phyloP scores from a whole-genome alignment of 2,329 filamentous ascomycete species.

The Trichoderma simmonsii region DNA sequence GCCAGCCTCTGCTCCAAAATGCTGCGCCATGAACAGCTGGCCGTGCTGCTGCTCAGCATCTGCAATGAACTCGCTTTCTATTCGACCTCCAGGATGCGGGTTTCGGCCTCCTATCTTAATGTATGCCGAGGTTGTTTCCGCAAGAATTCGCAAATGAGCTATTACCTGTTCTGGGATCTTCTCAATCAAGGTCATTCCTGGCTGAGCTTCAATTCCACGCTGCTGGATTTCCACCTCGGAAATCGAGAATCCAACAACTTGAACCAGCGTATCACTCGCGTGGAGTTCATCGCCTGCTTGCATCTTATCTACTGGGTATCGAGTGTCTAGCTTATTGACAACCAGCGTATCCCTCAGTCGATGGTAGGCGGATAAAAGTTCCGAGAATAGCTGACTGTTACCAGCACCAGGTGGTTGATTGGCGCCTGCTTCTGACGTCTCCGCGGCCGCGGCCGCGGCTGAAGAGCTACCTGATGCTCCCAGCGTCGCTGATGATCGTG shows the following conservation, averaged over 20 bases:
- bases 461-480: constrained; percentile 43
- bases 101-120: constrained; percentile 71
- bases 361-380: constrained; percentile 59
- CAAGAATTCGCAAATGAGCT: constrained; percentile 81
- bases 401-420: constrained; percentile 18
- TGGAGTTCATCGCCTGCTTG: constrained; percentile 45
- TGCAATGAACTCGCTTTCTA: constrained; percentile 63
- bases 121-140: constrained; percentile 85
- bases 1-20: constrained; percentile 42
- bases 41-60: constrained; percentile 71
- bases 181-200: constrained; percentile 72
- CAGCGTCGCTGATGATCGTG: constrained; percentile 29
- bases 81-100: constrained; percentile 55
- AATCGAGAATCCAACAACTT: constrained; percentile 77
- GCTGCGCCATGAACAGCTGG: constrained; percentile 68
- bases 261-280: constrained; percentile 58
- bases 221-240: constrained; percentile 88
- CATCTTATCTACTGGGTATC: constrained; percentile 33
- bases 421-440: constrained; percentile 26
- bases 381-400: constrained; percentile 38
- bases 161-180: constrained; percentile 80
- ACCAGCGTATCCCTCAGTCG: constrained; percentile 57
- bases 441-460: constrained; percentile 34
- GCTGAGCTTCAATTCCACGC: constrained; percentile 73
- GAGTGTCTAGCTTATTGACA: constrained; percentile 50